These are phyloP conservation scores for Punctularia strigosozonata DNA, from an alignment of 768 basidiomycete genomes.

Conservation along the genomic window DNA sequence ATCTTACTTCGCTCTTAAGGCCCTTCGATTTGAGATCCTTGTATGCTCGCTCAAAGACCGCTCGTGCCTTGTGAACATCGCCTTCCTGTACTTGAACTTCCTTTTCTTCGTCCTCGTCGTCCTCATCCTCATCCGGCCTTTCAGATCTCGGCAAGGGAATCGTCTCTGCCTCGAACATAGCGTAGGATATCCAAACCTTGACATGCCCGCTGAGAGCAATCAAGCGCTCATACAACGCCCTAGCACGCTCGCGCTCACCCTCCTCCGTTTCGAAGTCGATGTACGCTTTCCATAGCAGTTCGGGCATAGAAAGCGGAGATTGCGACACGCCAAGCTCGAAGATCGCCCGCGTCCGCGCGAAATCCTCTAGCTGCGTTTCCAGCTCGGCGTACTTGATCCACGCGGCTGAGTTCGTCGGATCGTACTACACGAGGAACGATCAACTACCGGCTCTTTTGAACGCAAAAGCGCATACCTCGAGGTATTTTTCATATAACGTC, in stretches of 20 bases:
- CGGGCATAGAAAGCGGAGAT: conserved; percentile 84
- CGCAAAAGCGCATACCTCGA: conserved; percentile 48
- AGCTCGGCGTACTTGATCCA: conserved; percentile 97
- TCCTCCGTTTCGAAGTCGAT: conserved; percentile 95
- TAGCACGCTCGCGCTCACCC: conserved; percentile 76
- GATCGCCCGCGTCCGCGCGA: conserved; percentile 81
- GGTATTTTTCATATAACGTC: conserved; percentile 84
- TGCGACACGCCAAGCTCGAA: conserved; percentile 88
- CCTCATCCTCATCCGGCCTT: conserved; percentile 66
- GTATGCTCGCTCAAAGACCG: conserved; percentile 81
- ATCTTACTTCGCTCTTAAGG: conserved; percentile 78
- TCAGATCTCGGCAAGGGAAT: conserved; percentile 53
- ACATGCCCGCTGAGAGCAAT: conserved; percentile 81
- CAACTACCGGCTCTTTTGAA: background rate
- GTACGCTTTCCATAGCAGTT: conserved; percentile 88
- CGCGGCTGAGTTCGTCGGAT: conserved; percentile 80
- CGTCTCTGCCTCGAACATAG: conserved; percentile 78
- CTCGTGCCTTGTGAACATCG: conserved; percentile 55
- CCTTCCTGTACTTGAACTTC: conserved; percentile 55
- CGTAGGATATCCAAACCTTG: conserved; percentile 96
- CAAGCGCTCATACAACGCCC: conserved; percentile 83
- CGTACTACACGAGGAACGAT: conserved; percentile 38
- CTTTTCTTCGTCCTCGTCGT: conserved; percentile 33
- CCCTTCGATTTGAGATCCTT: conserved; percentile 72
- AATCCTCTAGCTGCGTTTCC: conserved; percentile 79